Conservation (phyloP, 768 basidiomycete genomes). For the Paxillus ammoniavirescens region DNA sequence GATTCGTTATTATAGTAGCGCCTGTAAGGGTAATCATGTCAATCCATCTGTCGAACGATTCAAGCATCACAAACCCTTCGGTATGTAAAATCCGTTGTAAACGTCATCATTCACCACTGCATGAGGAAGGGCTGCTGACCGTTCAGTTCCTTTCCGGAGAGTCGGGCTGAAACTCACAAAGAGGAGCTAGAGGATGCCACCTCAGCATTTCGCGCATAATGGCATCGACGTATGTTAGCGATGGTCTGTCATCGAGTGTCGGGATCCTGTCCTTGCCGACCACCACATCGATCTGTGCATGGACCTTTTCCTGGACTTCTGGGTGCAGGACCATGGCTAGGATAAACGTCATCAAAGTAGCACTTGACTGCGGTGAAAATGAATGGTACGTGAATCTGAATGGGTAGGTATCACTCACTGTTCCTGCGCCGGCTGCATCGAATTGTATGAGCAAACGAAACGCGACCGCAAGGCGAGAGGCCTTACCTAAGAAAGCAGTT, state of each 20-base stretch:
- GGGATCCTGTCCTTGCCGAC: conserved; percentile 22
- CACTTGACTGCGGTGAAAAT: conserved; percentile 8
- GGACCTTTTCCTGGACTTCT: conserved; percentile 15
- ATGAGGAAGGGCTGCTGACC: conserved; percentile 13
- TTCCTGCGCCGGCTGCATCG: conserved; percentile 13
- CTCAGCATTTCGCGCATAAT: conserved; percentile 35
- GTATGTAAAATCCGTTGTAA: conserved; percentile 35
- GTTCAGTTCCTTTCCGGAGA: background rate
- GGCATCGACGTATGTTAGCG: conserved; percentile 36
- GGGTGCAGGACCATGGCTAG: conserved; percentile 17
- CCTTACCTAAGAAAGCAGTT: conserved; percentile 13
- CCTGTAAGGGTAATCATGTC: conserved; percentile 5
- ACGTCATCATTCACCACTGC: conserved; percentile 11
- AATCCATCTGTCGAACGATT: background rate
- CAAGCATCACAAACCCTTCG: conserved; percentile 24
- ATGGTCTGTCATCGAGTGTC: conserved; percentile 11
- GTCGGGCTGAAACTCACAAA: conserved; percentile 9
- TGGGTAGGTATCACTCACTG: conserved; percentile 2
- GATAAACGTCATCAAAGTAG: conserved; percentile 9
- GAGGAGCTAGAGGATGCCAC: conserved; percentile 12
- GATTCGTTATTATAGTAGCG: conserved; percentile 25
- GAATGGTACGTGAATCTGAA: background rate
- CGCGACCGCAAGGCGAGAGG: background rate
- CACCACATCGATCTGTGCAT: conserved; percentile 14
- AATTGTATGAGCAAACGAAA: background rate